Base-by-base conservation (phyloP, 805 yeast species). In the Kazachstania taianensis region DNA sequence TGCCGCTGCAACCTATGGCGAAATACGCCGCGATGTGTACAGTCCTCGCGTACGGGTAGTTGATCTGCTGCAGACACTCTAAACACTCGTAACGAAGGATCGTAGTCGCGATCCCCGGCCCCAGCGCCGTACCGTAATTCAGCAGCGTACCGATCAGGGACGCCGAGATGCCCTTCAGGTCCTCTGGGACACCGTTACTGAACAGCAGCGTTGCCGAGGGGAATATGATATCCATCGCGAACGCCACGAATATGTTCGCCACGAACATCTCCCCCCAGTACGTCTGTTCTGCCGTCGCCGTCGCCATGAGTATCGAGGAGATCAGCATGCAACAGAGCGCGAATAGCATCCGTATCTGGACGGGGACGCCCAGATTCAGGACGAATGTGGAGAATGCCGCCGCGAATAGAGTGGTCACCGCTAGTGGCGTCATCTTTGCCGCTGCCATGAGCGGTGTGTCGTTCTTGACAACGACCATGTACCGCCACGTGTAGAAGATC, bases 191-290 rank as follows among this genome's bases (percentile, higher is more conserved):
- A 32, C 61, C 61, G 39, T 71, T 69, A 5, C 75, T 66, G 24
- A 78, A 52, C 15, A 75, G 60, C 37, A 78, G 64, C 1, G 80
- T 69, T 2, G 78, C 79, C 1, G 83, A 73, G 0, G 85, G 85
- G 55, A 77, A 78, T 35, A 75, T 68, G 52, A 73, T 62, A 50
- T 78, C 84, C 81, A 78, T 75, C 1, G 80, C 86, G 66, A 72
- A 73, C 1, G 75, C 67, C 10, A 69, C 63, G 10, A 77, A 53
- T 19, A 73, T 48, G 49, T 65, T 55, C 13, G 72, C 63, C 2
- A 75, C 72, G 52, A 79, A 69, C 5, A 71, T 55, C 32, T 70
- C 64, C 8, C 69, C 64, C 72, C 76, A 78, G 50, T 66, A 78
- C 0, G 67, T 59, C 49, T 77, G 78, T 33, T 65, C 45, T 2